Conservation (phyloP, 371 early-diverging fungal genomes). For the Mucor circinelloides region DNA sequence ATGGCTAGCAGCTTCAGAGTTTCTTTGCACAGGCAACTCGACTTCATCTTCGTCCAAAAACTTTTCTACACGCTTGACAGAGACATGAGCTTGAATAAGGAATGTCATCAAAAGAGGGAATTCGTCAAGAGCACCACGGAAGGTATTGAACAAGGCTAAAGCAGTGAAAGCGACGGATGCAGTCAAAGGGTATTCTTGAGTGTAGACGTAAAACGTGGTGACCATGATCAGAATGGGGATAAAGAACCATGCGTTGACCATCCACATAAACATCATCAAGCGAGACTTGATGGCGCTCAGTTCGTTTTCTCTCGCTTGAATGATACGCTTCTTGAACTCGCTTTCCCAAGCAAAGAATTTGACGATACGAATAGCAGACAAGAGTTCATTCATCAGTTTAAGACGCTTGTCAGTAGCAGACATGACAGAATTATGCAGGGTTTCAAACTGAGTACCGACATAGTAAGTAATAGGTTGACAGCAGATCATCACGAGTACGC, state of each 20-base stretch:
- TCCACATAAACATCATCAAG: conserved; percentile 50
- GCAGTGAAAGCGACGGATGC: conserved; percentile 70
- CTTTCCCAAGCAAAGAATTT: conserved; percentile 87
- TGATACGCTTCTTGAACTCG: conserved; percentile 61
- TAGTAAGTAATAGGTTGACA: conserved; percentile 64
- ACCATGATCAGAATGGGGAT: conserved; percentile 40
- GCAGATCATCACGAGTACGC: conserved; percentile 60
- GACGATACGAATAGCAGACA: conserved; percentile 76
- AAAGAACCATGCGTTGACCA: conserved; percentile 45
- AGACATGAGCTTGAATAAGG: conserved; percentile 72
- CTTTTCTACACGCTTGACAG: conserved; percentile 68
- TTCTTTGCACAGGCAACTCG: conserved; percentile 8
- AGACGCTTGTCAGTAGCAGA: conserved; percentile 67
- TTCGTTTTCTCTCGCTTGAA: conserved; percentile 51
- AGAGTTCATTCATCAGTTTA: conserved; percentile 68
- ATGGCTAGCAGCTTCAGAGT: neutral
- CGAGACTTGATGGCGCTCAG: conserved; percentile 48
- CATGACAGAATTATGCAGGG: conserved; percentile 55
- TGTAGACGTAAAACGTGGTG: conserved; percentile 60
- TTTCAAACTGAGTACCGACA: conserved; percentile 54
- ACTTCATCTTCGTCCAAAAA: conserved; percentile 78
- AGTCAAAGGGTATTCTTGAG: conserved; percentile 54
- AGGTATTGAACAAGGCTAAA: conserved; percentile 64
- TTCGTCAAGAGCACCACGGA: conserved; percentile 71
- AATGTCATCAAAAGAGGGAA: conserved; percentile 70